phyloP scores from a whole-genome alignment of 139 green algal genomes.

The Trebouxia sp. region DNA sequence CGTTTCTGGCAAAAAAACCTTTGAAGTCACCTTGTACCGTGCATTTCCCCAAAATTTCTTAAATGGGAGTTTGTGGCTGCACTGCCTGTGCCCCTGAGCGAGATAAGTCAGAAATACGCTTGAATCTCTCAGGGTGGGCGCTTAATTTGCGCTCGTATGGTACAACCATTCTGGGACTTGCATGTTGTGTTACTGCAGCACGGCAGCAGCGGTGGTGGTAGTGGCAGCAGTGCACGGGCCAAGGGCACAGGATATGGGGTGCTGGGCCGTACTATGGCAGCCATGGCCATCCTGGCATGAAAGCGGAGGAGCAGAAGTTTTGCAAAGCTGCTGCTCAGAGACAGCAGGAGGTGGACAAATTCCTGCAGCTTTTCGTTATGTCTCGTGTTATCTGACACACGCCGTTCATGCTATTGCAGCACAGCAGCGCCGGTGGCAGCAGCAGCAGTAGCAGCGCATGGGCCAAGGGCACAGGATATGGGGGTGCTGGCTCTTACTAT shows the following conservation, averaged over 20 bases:
- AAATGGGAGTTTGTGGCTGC: too few relatives aligned
- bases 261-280: not conserved
- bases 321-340: not conserved
- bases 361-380: too few relatives aligned
- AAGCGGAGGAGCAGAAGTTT: not conserved
- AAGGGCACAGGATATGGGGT: conserved; percentile 5
- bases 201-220: not conserved
- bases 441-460: not conserved
- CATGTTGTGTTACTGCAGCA: not conserved
- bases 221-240: not conserved
- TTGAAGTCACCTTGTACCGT: too few relatives aligned
- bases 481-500: not conserved
- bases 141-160: too few relatives aligned
- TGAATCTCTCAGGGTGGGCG: too few relatives aligned
- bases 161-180: too few relatives aligned
- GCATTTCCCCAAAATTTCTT: too few relatives aligned
- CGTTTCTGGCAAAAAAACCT: too few relatives aligned
- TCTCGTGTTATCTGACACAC: too few relatives aligned
- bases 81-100: too few relatives aligned
- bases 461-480: conserved; percentile 12
- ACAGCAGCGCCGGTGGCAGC: not conserved
- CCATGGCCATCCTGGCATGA: not conserved
- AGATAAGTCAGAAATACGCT: too few relatives aligned
- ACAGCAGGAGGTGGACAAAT: not conserved
- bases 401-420: not conserved